phyloP scores from a whole-genome alignment of 306 rosid genomes.

The Malus sieversii region DNA sequence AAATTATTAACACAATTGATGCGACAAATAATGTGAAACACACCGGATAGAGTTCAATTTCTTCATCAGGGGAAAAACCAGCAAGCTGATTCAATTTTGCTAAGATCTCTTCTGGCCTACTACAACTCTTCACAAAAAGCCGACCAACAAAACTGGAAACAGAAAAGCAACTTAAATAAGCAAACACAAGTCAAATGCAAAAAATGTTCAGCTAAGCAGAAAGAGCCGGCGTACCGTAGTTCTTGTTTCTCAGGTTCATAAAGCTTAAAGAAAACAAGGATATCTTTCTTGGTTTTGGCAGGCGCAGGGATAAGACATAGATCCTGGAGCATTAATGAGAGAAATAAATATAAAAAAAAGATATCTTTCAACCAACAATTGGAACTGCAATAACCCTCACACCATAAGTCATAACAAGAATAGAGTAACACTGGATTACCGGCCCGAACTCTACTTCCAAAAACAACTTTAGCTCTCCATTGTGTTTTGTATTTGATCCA shows the following conservation, averaged over 20 bases:
- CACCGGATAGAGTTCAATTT: slow-evolving; percentile 78
- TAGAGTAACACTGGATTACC: neutral
- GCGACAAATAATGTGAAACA: neutral
- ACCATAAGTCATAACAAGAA: neutral
- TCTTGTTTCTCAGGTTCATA: slow-evolving; percentile 43
- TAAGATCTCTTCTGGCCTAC: slow-evolving; percentile 66
- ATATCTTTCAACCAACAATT: neutral
- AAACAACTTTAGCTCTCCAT: neutral
- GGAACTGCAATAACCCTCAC: neutral
- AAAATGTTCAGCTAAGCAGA: neutral
- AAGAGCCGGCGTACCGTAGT: slow-evolving; percentile 46
- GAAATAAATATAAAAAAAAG: too few species aligned
- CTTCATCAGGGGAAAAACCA: slow-evolving; percentile 65
- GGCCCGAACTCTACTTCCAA: neutral
- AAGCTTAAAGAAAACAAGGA: neutral
- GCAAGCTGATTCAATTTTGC: slow-evolving; percentile 65
- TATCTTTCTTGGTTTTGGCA: neutral
- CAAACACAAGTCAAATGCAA: neutral
- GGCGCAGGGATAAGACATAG: neutral
- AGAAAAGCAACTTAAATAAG: slow-evolving; percentile 2
- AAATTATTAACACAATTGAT: neutral
- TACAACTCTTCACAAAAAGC: slow-evolving; percentile 50
- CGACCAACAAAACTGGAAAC: slow-evolving; percentile 68
- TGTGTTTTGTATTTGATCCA: neutral
- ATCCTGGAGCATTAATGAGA: neutral